These are phyloP conservation scores for Rhizodiscina lignyota DNA, from an alignment of 495 filamentous ascomycete species.

Conservation along the genomic window DNA sequence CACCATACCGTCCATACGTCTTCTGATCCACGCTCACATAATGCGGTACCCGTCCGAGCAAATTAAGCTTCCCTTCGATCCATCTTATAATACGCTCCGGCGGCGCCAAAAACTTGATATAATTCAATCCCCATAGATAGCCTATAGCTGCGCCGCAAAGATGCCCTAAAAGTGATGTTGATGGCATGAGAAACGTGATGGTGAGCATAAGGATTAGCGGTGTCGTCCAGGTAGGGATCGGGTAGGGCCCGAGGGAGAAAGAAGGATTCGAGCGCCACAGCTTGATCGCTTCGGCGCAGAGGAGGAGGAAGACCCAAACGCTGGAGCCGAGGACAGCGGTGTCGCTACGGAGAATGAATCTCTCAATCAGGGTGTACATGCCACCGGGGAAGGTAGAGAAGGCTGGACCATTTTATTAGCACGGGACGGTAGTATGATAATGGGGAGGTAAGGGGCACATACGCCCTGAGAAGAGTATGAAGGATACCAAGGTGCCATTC, in stretches of 20 bases:
- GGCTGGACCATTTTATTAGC: too few relatives aligned
- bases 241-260: conserved; percentile 40
- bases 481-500: conserved; percentile 70
- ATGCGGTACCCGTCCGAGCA: conserved; percentile 65
- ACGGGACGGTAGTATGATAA: background rate
- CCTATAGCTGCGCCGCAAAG: conserved; percentile 65
- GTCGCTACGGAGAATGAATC: conserved; percentile 12
- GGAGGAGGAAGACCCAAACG: conserved; percentile 80
- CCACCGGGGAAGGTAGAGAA: conserved; percentile 21
- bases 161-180: conserved; percentile 74
- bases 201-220: conserved; percentile 60
- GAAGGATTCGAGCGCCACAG: conserved; percentile 58
- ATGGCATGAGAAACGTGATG: conserved; percentile 56
- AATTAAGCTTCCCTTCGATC: conserved; percentile 71
- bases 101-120: conserved; percentile 66
- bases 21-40: conserved; percentile 90
- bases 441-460: conserved; percentile 25
- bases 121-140: conserved; percentile 73
- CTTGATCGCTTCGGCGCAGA: conserved; percentile 70
- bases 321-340: conserved; percentile 65
- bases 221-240: conserved; percentile 82
- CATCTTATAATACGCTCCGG: conserved; percentile 66
- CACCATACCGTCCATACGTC: conserved; percentile 87
- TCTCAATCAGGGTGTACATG: conserved; percentile 19
- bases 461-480: conserved; percentile 81